Evolutionary conservation across 1,139 yeast genomes (phyloP).

Genomic region (Geotrichum carabidarum): DNA sequence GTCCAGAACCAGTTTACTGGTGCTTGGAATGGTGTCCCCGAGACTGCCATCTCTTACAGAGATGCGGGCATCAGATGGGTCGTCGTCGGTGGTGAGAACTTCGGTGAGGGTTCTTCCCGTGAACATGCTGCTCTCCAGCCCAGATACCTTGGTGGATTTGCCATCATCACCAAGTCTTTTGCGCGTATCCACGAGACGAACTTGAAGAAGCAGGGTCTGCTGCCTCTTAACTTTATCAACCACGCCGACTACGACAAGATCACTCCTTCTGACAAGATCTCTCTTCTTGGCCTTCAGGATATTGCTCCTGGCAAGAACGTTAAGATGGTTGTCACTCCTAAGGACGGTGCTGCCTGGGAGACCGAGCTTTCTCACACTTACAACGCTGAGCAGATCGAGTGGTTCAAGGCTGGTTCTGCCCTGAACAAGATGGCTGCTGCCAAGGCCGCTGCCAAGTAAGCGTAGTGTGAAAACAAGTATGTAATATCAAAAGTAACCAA

Average conservation of each 20-base stretch:
- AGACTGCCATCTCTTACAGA: constrained; percentile 91
- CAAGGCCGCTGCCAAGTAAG: constrained; percentile 8
- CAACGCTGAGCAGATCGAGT: constrained; percentile 92
- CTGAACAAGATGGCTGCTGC: constrained; percentile 88
- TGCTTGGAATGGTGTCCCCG: constrained; percentile 92
- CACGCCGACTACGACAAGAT: constrained; percentile 92
- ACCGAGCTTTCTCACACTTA: constrained; percentile 90
- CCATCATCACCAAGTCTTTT: constrained; percentile 93
- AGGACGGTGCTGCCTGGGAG: constrained; percentile 78
- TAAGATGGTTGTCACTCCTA: constrained; percentile 84
- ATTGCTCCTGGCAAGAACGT: constrained; percentile 92
- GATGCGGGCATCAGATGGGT: constrained; percentile 91
- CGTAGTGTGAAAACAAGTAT: background rate
- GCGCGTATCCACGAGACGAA: constrained; percentile 96
- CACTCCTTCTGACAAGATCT: constrained; percentile 83
- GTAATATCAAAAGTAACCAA: background rate
- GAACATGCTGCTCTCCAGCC: constrained; percentile 99
- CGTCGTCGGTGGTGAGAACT: constrained; percentile 97
- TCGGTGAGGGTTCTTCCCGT: constrained; percentile 99
- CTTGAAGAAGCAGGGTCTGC: constrained; percentile 94
- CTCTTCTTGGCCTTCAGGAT: constrained; percentile 74
- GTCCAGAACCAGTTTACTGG: constrained; percentile 90
- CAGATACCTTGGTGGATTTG: constrained; percentile 97
- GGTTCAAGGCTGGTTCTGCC: constrained; percentile 99
- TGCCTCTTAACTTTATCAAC: constrained; percentile 90